Evolutionary conservation across 2,329 filamentous ascomycete genomes (phyloP), one percentile per base, ranked within the genome.

Genomic region (Ascochyta lentis): DNA sequence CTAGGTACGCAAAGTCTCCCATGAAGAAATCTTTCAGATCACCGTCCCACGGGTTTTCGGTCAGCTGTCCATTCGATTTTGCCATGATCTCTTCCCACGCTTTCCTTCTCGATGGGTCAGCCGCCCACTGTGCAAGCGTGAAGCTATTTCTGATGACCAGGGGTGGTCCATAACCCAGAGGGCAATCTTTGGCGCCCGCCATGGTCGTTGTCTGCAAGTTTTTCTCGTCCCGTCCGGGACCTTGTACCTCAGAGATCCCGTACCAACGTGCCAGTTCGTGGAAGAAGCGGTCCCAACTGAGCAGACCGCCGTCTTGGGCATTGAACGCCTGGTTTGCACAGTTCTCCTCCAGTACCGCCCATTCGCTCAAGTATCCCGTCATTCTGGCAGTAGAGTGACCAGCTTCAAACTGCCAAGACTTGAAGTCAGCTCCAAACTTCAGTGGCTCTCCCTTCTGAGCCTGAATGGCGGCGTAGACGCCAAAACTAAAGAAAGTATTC

Each of bases 331-430:
- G 44, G 22, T 57, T 58, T 15, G 51, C 44, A 22, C 54, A 59
- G 4, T 43, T 16, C 6, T 62, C 57, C 6, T 58, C 49, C 12
- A 60, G 40, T 0, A 60, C 50, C 13, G 48, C 59, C 57, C 59
- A 62, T 12, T 62, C 59, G 12, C 57, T 60, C 23, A 62, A n/a
- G 23, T 56, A 62, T 9, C 57, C 57, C 12, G 54, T 60, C 16
- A 62, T n/a, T 3, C 54, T 49, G 0, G 59, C 58, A 15, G 60
- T 57, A 2, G 60, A 61, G 29, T 56, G 55, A 3, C 15, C 13
- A 7, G 35, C 53, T 27, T 56, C 49, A 12, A 47, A 51, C 9
- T 61, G 49, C 60, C 58, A 63, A 8, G 54, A 40, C 2, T 27
- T 29, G 3, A 53, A 50, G 15, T 57, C 53, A 2, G 42, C 52